Percentiles rank a stretch among this genome's conserved stretches.
These are phyloP conservation scores for Phialophora expanda DNA, from an alignment of 2,329 filamentous ascomycete genomes.

Conservation along the genomic window DNA sequence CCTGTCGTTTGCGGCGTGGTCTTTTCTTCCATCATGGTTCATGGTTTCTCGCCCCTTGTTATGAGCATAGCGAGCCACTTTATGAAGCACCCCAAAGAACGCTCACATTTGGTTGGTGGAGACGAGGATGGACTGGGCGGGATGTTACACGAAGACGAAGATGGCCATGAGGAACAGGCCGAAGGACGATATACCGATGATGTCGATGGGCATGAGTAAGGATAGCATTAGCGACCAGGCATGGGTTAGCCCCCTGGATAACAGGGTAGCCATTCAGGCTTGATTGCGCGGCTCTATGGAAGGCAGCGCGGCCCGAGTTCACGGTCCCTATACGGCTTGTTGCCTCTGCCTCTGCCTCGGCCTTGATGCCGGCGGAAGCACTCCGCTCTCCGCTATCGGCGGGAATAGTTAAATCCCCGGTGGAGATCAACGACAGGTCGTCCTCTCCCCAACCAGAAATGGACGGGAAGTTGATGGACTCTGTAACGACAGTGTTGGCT, in stretches of 20 bases:
- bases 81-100: conserved; percentile 51
- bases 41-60: conserved; percentile 59
- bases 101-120: conserved; percentile 56
- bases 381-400: conserved; percentile 13
- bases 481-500: not conserved
- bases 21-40: conserved; percentile 59
- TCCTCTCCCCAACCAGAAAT: conserved; percentile 3
- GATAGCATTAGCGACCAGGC: not conserved
- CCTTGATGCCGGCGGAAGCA: conserved; percentile 10
- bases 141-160: conserved; percentile 55
- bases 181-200: conserved; percentile 7
- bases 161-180: conserved; percentile 30
- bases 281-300: not conserved
- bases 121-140: conserved; percentile 58
- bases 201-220: conserved; percentile 4
- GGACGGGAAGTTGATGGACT: not conserved
- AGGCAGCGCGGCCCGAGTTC: not conserved
- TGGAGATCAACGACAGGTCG: conserved; percentile 24
- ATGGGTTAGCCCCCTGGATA: not conserved
- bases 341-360: conserved; percentile 3
- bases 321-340: not conserved
- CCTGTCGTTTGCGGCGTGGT: conserved; percentile 62
- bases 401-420: conserved; percentile 30
- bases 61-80: conserved; percentile 59
- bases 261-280: not conserved